Base-by-base conservation (phyloP, 345 rosid genomes). In the Gossypium sturtianum region DNA sequence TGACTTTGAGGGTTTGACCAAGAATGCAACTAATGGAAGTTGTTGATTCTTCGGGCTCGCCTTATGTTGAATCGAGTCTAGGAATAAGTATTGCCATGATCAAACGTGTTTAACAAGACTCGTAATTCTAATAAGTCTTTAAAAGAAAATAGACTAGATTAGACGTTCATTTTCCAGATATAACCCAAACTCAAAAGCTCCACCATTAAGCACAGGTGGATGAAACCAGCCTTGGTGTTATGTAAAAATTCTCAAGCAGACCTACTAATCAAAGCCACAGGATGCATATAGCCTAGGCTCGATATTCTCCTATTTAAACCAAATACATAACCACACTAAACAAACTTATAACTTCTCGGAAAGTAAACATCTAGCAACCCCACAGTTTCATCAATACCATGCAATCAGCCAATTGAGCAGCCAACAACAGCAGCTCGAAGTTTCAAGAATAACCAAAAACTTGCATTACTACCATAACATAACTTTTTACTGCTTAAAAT, bases 321-420 rank as follows among this genome's bases (percentile, higher is more conserved):
- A 22, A 34, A 54, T 60, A 60, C 29, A 27, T 27, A 17, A 60
- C 48, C n/a, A 17, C 64, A n/a, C 3, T 27, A 60, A 73, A 1
- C n/a, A 73, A 56, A 12, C 1, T 12, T 43, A 27, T 56, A n/a
- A 34, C 48, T 71, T 41, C 43, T 44, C 41, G 41, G 41, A 34
- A 34, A 34, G 41, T 34, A 34, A 34, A 34, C 41, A 57, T 49
- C 19, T 38, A 44, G n/a, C 19, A 51, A 25, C 71, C 60, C 20
- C 66, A 43, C 22, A 71, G 66, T 66, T 75, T 57, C 64, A 41
- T 16, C 43, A 22, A 62, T 76, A 74, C 44, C 57, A 60, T 11
- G 47, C 34, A 72, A 59, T 41, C 65, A 53, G 27, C 41, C 29
- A 22, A 10, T 19, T 23, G 10, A 0, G 25, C 27, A 41, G 61